These are phyloP conservation scores for Brassica incana DNA, from an alignment of 345 rosid genomes.

Conservation along the genomic window DNA sequence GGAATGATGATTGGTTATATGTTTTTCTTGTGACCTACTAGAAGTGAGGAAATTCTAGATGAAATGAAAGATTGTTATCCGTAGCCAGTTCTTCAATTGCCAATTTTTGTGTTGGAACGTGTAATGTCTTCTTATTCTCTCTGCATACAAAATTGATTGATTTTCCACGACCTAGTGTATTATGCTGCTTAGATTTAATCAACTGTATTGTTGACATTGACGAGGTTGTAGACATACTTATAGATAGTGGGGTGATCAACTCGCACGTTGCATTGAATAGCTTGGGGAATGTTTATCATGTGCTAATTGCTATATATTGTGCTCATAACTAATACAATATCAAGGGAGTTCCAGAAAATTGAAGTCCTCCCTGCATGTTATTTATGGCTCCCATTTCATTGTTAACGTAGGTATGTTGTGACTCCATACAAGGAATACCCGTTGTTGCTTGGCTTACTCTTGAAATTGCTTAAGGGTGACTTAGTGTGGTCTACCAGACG, in stretches of 20 bases:
- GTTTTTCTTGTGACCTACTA: conserved; percentile 15
- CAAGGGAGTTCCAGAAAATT: conserved; percentile 20
- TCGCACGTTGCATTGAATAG: conserved; percentile 22
- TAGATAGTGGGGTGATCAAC: conserved; percentile 25
- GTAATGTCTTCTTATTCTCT: conserved; percentile 3
- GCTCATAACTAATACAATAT: conserved; percentile 13
- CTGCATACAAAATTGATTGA: conserved; percentile 1
- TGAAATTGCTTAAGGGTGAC: conserved; percentile 95
- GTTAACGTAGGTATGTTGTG: conserved; percentile 73
- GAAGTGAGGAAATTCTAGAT: conserved; percentile 6
- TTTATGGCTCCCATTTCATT: conserved; percentile 27
- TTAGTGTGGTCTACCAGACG: conserved; percentile 93
- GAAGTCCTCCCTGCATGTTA: conserved; percentile 2
- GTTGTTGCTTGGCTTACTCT: conserved; percentile 82
- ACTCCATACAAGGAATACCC: conserved; percentile 95
- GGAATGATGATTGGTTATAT: background rate
- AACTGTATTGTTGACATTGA: conserved; percentile 11
- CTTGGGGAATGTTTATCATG: conserved; percentile 17
- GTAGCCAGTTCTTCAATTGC: conserved; percentile 3
- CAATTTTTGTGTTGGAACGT: conserved; percentile 13
- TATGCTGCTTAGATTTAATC: conserved; percentile 22
- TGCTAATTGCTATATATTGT: conserved; percentile 5
- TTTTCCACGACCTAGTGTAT: conserved; percentile 1
- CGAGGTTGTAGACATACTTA: conserved; percentile 8
- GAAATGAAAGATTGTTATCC: conserved; percentile 2